These are phyloP conservation scores for Meyerozyma smithsonii DNA, from an alignment of 1,139 yeast genomes.

Conservation along the genomic window DNA sequence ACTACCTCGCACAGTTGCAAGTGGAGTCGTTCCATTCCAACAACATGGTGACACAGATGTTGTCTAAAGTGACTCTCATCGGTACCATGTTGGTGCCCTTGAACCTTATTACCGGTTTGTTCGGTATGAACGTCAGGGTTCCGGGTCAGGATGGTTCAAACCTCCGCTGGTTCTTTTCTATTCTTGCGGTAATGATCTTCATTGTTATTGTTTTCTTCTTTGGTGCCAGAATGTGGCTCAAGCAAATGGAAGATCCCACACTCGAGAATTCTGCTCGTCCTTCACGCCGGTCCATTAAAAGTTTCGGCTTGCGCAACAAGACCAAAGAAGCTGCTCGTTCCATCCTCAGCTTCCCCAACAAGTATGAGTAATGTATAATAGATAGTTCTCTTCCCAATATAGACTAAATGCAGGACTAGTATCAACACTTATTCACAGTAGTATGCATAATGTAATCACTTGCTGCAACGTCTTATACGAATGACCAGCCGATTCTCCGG, in stretches of 20 bases:
- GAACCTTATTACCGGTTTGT: constrained; percentile 85
- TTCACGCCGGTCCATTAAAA: constrained; percentile 36
- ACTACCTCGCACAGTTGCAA: constrained; percentile 89
- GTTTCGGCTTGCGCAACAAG: constrained; percentile 38
- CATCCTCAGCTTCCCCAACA: constrained; percentile 38
- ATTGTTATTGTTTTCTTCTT: constrained; percentile 27
- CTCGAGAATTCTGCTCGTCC: constrained; percentile 12
- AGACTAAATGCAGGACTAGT: neutral
- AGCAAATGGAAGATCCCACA: constrained; percentile 13
- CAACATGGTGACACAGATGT: constrained; percentile 77
- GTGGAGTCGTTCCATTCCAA: constrained; percentile 86
- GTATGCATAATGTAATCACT: no score
- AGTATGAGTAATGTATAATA: constrained; percentile 19
- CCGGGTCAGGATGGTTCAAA: constrained; percentile 58
- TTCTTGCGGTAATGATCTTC: constrained; percentile 32
- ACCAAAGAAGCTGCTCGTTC: constrained; percentile 32
- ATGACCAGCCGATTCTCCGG: no score
- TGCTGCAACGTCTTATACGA: no score
- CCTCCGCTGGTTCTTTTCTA: constrained; percentile 38
- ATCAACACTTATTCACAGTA: neutral
- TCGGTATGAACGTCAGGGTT: constrained; percentile 92
- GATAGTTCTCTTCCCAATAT: neutral
- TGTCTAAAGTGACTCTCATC: constrained; percentile 81
- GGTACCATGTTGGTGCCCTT: constrained; percentile 91
- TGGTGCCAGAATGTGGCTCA: constrained; percentile 35